Percentiles rank a stretch among this genome's conserved stretches.
phyloP scores from a whole-genome alignment of 768 basidiomycete species.

The Boletus eberwhitei region DNA sequence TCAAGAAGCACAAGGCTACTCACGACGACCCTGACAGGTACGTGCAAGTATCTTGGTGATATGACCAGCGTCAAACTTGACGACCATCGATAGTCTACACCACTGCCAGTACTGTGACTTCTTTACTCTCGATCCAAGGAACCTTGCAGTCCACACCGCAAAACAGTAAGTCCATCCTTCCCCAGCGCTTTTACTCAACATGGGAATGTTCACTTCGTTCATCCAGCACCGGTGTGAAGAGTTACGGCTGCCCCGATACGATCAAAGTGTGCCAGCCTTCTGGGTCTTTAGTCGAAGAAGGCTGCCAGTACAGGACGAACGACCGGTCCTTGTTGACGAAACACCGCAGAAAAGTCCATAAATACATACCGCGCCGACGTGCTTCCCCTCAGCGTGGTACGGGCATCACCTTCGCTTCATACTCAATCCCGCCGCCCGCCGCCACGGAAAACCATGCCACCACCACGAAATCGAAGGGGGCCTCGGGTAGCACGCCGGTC shows the following conservation, averaged over 20 bases:
- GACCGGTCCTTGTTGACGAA: slow-evolving; percentile 17
- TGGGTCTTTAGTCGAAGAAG: background rate
- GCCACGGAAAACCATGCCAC: too few relatives aligned
- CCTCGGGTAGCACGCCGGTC: too few relatives aligned
- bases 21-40: slow-evolving; percentile 11
- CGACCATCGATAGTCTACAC: slow-evolving; percentile 2
- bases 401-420: background rate
- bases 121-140: slow-evolving; percentile 1
- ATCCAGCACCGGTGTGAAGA: slow-evolving; percentile 17
- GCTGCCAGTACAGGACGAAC: slow-evolving; percentile 8
- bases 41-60: background rate
- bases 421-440: background rate
- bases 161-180: slow-evolving; percentile 13
- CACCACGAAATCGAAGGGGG: too few relatives aligned
- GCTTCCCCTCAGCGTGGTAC: too few relatives aligned
- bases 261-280: background rate
- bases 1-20: slow-evolving; percentile 11
- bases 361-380: slow-evolving; percentile 6
- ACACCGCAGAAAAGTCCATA: slow-evolving; percentile 11
- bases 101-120: slow-evolving; percentile 11
- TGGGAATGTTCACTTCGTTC: background rate
- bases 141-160: background rate
- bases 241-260: slow-evolving; percentile 1
- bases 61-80: background rate
- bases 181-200: background rate